phyloP scores from a whole-genome alignment of 805 yeast species.

The Kodamaea kaohsiungensis region DNA sequence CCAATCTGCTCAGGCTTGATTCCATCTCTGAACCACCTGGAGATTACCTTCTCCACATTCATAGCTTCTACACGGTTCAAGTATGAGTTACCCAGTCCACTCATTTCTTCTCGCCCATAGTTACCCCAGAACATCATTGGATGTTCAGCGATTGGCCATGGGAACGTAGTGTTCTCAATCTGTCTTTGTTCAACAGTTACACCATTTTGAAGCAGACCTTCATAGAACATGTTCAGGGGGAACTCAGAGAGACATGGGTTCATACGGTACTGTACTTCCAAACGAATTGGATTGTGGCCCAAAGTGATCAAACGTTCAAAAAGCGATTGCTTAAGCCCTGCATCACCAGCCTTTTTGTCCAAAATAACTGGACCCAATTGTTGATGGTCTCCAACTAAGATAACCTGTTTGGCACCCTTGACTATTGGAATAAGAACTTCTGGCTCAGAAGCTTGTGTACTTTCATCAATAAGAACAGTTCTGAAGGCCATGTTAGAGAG shows the following conservation, averaged over 20 bases:
- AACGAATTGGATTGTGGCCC: slow-evolving; percentile 81
- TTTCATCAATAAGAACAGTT: slow-evolving; percentile 86
- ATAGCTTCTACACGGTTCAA: slow-evolving; percentile 87
- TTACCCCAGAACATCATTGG: slow-evolving; percentile 98
- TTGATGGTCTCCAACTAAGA: slow-evolving; percentile 93
- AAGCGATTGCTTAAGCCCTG: slow-evolving; percentile 82
- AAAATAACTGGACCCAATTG: slow-evolving; percentile 92
- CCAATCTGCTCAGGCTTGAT: slow-evolving; percentile 82
- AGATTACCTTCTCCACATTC: slow-evolving; percentile 79
- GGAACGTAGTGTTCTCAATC: slow-evolving; percentile 58
- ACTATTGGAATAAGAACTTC: slow-evolving; percentile 87
- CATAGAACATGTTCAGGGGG: slow-evolving; percentile 89
- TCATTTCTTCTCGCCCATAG: slow-evolving; percentile 85
- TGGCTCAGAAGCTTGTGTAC: slow-evolving; percentile 93
- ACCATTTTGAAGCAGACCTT: slow-evolving; percentile 89
- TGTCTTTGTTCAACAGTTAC: slow-evolving; percentile 75
- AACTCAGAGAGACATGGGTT: slow-evolving; percentile 85
- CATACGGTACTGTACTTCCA: slow-evolving; percentile 95
- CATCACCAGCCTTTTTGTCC: slow-evolving; percentile 77
- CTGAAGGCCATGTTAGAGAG: slow-evolving; percentile 58
- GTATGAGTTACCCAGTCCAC: slow-evolving; percentile 77
- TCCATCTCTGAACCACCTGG: slow-evolving; percentile 74
- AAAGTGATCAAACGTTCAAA: slow-evolving; percentile 82
- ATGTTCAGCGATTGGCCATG: slow-evolving; percentile 83
- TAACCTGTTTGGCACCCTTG: slow-evolving; percentile 85